Percentiles rank a stretch among this genome's conserved stretches.
These are phyloP conservation scores for Pseudocercospora vitis DNA, from an alignment of 2,329 filamentous ascomycete species.

Conservation along the genomic window DNA sequence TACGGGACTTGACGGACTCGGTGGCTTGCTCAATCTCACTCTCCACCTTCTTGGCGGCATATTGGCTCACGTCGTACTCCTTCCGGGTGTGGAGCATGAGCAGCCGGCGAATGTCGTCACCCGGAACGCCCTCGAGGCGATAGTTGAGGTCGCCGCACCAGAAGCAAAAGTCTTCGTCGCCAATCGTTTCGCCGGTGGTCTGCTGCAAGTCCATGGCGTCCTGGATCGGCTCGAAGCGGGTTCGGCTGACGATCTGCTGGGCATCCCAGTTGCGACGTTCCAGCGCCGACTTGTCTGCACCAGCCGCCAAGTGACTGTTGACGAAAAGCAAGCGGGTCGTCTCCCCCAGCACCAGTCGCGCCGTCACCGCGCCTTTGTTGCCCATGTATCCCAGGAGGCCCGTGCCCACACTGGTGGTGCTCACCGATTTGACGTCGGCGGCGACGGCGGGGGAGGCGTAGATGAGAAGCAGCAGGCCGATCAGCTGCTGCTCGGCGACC, in stretches of 20 bases:
- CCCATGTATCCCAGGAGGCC: conserved; percentile 91
- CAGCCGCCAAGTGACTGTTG: conserved; percentile 88
- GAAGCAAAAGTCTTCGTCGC: conserved; percentile 89
- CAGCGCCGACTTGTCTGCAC: conserved; percentile 71
- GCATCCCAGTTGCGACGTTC: conserved; percentile 91
- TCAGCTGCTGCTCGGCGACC: conserved; percentile 78
- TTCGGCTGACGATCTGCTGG: conserved; percentile 71
- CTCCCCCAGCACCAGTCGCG: conserved; percentile 81
- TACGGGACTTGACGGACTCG: conserved; percentile 25
- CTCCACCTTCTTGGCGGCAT: conserved; percentile 39
- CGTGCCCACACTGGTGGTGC: conserved; percentile 80
- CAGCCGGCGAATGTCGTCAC: conserved; percentile 82
- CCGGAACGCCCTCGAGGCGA: conserved; percentile 80
- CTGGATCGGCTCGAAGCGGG: conserved; percentile 73
- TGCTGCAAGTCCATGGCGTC: conserved; percentile 63
- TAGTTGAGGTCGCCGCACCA: conserved; percentile 98
- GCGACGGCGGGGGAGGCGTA: conserved; percentile 79
- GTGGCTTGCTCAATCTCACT: conserved; percentile 35
- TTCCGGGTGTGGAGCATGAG: conserved; percentile 79
- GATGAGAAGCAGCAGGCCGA: conserved; percentile 75
- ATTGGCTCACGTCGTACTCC: conserved; percentile 63
- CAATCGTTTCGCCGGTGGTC: conserved; percentile 65
- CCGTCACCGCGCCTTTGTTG: conserved; percentile 88
- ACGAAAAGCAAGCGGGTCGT: conserved; percentile 86
- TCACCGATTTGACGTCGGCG: conserved; percentile 75